Conservation (phyloP, 2,329 filamentous ascomycete genomes). For the Calonectria pteridis region DNA sequence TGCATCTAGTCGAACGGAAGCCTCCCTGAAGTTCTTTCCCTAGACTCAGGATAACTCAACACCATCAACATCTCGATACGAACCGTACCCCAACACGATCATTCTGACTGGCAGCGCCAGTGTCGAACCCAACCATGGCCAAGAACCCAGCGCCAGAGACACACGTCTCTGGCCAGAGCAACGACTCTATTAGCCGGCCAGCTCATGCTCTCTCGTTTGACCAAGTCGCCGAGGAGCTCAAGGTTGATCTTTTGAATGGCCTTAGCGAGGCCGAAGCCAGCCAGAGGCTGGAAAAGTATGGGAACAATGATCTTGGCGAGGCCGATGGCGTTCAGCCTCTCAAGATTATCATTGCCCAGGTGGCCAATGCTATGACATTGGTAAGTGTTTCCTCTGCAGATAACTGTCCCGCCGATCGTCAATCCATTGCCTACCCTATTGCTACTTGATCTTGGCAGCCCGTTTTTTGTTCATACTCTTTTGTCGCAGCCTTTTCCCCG, state of each 20-base stretch:
- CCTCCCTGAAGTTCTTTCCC: slow-evolving; percentile 36
- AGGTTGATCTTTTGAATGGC: slow-evolving; percentile 65
- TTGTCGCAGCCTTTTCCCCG: neutral
- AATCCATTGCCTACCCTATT: neutral
- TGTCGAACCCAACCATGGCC: neutral
- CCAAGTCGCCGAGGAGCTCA: slow-evolving; percentile 65
- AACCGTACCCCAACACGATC: neutral
- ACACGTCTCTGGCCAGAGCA: slow-evolving; percentile 52
- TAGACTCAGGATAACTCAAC: slow-evolving; percentile 60
- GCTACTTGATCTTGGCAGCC: neutral
- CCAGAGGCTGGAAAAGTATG: slow-evolving; percentile 64
- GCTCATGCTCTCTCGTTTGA: slow-evolving; percentile 67
- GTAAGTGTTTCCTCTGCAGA: slow-evolving; percentile 24
- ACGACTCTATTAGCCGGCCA: slow-evolving; percentile 62
- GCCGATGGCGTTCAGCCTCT: slow-evolving; percentile 63
- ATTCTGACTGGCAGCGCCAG: neutral
- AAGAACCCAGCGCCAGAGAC: neutral
- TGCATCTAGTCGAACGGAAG: slow-evolving; percentile 36
- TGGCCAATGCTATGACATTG: slow-evolving; percentile 76
- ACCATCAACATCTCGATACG: neutral
- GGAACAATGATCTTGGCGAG: slow-evolving; percentile 68
- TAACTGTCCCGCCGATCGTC: neutral
- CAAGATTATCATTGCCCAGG: slow-evolving; percentile 72
- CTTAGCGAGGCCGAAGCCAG: slow-evolving; percentile 64
- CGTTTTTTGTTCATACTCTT: neutral